Percentiles rank a stretch among this genome's conserved stretches.
Evolutionary conservation across 768 basidiomycete genomes (phyloP).

Genomic region (Lentinula raphanica): DNA sequence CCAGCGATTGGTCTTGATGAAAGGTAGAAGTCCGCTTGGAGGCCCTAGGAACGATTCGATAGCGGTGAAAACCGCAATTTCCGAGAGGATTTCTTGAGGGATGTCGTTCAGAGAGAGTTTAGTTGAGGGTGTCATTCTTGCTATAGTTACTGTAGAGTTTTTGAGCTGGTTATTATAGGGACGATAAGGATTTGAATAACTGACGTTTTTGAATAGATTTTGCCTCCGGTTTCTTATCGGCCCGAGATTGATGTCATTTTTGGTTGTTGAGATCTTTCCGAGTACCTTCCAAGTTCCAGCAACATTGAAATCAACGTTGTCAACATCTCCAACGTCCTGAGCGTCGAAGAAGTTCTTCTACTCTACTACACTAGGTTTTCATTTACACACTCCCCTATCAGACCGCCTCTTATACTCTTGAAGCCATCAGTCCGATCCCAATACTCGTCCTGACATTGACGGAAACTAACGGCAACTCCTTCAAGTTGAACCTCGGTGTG

Average conservation of each 20-base stretch:
- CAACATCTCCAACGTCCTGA: too few species aligned
- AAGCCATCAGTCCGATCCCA: too few species aligned
- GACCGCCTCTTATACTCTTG: too few species aligned
- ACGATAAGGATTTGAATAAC: background rate
- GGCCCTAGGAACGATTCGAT: conserved; percentile 53
- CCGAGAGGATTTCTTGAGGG: conserved; percentile 76
- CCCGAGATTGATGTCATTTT: background rate
- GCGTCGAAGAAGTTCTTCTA: too few species aligned
- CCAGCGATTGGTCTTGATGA: conserved; percentile 46
- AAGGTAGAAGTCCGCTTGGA: conserved; percentile 50
- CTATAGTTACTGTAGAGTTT: background rate
- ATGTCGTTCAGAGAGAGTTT: conserved; percentile 39
- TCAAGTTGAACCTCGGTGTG: too few species aligned
- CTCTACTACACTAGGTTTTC: background rate
- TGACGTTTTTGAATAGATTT: background rate
- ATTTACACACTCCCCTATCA: background rate
- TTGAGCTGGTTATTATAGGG: background rate
- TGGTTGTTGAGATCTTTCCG: background rate
- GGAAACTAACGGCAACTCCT: too few species aligned
- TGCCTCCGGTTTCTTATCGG: background rate
- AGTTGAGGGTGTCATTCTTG: conserved; percentile 10
- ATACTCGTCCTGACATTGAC: too few species aligned
- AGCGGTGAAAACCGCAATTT: conserved; percentile 64
- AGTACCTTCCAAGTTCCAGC: too few species aligned
- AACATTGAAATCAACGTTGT: too few species aligned